Evolutionary conservation across 1,284 basidiomycete genomes (phyloP).

Genomic region (Cryptococcus hybrid): DNA sequence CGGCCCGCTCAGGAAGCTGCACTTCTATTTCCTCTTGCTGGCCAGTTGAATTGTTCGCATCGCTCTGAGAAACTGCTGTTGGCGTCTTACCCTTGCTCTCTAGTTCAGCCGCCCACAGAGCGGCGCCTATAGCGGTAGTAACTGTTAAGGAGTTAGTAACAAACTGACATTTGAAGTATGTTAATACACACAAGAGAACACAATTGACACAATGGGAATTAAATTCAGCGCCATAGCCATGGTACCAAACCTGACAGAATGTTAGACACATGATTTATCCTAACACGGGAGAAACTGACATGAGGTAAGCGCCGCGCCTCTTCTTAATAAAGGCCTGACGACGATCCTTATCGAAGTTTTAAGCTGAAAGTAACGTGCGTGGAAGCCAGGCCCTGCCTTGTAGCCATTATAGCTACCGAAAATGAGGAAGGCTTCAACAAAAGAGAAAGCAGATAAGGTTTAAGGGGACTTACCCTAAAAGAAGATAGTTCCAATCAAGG

Average conservation of each 20-base stretch:
- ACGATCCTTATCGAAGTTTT: constrained; percentile 54
- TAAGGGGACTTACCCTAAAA: constrained; percentile 51
- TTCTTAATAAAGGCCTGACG: constrained; percentile 49
- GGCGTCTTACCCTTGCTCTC: constrained; percentile 20
- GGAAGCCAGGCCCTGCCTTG: constrained; percentile 61
- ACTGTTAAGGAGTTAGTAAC: constrained; percentile 22
- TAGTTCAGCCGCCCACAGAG: constrained; percentile 64
- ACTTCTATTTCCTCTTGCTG: no score
- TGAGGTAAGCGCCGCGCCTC: constrained; percentile 58
- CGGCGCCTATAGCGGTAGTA: constrained; percentile 60
- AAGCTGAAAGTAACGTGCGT: constrained; percentile 67
- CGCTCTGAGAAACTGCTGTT: no score
- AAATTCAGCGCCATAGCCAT: constrained; percentile 61
- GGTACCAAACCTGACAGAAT: constrained; percentile 60
- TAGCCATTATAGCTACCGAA: constrained; percentile 24
- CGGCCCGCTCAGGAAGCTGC: no score
- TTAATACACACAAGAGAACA: constrained; percentile 53
- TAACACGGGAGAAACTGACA: constrained; percentile 50
- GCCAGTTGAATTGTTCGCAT: no score
- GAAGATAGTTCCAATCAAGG: constrained; percentile 63
- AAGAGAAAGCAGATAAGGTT: background rate
- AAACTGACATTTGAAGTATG: background rate
- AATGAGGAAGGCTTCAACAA: background rate
- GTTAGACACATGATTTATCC: background rate
- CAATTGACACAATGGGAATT: constrained; percentile 60